These are phyloP conservation scores for Lichtheimia ramosa DNA, from an alignment of 371 early-diverging fungal genomes.

Conservation along the genomic window DNA sequence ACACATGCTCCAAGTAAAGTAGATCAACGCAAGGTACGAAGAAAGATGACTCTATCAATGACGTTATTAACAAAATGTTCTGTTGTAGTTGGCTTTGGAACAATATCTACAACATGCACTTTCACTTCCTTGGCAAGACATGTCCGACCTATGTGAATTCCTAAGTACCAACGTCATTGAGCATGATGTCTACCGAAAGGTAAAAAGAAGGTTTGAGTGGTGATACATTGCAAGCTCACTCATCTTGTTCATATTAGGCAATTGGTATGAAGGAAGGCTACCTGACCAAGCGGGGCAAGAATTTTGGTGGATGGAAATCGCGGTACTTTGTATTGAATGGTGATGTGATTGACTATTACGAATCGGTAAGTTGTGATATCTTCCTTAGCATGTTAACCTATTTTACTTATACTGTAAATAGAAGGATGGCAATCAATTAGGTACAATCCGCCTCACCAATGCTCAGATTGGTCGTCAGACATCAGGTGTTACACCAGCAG, in stretches of 20 bases:
- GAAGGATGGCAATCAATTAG: conserved; percentile 61
- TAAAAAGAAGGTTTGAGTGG: neutral
- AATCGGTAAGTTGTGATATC: conserved; percentile 50
- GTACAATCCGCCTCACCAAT: conserved; percentile 48
- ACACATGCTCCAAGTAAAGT: conserved; percentile 75
- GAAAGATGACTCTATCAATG: neutral
- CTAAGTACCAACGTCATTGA: conserved; percentile 69
- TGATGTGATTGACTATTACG: conserved; percentile 70
- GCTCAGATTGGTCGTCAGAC: conserved; percentile 51
- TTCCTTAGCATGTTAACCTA: no score
- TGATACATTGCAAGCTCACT: neutral
- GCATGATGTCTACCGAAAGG: conserved; percentile 24
- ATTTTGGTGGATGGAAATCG: conserved; percentile 86
- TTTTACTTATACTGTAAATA: conserved; percentile 17
- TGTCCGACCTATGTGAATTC: conserved; percentile 71
- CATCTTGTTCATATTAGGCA: conserved; percentile 6
- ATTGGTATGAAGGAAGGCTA: conserved; percentile 65
- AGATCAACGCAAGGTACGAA: conserved; percentile 64
- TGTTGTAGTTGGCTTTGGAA: conserved; percentile 42
- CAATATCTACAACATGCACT: conserved; percentile 72
- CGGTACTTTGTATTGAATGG: conserved; percentile 71
- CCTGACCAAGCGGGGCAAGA: conserved; percentile 83
- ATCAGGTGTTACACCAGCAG: conserved; percentile 21
- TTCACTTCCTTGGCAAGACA: conserved; percentile 58
- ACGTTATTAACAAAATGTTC: conserved; percentile 39